Evolutionary conservation across 108 stramenopile species (phyloP).

Genomic region (Nannochloropsis gaditana): DNA sequence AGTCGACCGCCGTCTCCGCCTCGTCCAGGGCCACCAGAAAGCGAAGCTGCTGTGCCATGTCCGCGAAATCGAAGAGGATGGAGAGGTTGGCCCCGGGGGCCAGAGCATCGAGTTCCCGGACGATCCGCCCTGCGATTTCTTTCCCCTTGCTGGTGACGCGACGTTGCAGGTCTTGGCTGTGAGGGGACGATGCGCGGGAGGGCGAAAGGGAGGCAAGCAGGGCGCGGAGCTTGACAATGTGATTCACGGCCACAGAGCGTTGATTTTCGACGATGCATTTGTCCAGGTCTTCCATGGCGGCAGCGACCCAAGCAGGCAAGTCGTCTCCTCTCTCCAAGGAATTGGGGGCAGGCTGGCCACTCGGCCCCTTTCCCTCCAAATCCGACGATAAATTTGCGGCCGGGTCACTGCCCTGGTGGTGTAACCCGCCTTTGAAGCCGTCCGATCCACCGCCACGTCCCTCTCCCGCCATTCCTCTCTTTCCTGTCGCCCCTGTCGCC

Average conservation of each 20-base stretch:
- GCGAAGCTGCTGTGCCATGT: background rate
- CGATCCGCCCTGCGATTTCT: background rate
- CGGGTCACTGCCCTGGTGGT: too few relatives aligned
- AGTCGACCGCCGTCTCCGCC: background rate
- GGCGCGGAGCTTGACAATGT: background rate
- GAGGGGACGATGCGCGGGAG: background rate
- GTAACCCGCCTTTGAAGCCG: too few relatives aligned
- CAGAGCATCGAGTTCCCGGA: background rate
- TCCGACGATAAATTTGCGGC: too few relatives aligned
- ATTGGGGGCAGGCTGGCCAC: too few relatives aligned
- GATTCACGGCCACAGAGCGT: background rate
- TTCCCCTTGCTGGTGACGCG: background rate
- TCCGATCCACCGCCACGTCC: too few relatives aligned
- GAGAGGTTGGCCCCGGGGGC: background rate
- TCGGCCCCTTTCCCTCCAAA: too few relatives aligned
- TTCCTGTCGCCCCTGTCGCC: too few relatives aligned
- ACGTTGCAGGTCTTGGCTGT: background rate
- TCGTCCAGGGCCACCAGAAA: background rate
- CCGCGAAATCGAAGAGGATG: background rate
- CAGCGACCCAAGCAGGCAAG: background rate
- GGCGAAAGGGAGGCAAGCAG: background rate
- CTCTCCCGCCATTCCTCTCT: too few relatives aligned
- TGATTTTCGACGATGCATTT: background rate
- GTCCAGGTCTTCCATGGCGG: background rate
- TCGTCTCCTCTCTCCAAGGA: background rate